Conservation (phyloP, 805 yeast species). For the Yarrowia keelungensis region DNA sequence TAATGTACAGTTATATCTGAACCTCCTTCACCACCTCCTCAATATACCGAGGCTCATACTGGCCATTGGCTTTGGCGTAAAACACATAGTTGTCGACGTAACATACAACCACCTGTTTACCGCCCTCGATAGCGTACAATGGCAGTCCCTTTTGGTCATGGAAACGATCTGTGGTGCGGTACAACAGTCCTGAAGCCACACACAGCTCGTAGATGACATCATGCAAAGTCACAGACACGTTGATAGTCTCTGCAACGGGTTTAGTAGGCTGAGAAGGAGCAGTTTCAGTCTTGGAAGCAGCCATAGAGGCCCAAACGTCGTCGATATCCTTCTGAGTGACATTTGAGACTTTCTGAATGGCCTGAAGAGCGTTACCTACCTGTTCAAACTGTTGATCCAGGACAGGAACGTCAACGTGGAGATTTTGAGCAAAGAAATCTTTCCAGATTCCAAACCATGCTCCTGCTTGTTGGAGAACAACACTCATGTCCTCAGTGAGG, state of each 20-base stretch:
- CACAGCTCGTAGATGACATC: constrained; percentile 74
- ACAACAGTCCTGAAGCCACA: constrained; percentile 41
- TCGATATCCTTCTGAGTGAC: constrained; percentile 7
- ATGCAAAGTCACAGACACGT: constrained; percentile 55
- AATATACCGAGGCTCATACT: constrained; percentile 20
- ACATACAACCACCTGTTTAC: constrained; percentile 51
- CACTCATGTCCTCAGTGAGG: background rate
- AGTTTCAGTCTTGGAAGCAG: background rate
- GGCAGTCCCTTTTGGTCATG: constrained; percentile 14
- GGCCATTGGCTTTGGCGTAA: constrained; percentile 53
- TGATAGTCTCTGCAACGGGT: background rate
- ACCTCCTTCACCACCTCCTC: constrained; percentile 34
- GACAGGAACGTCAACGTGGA: constrained; percentile 23
- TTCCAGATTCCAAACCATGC: constrained; percentile 50
- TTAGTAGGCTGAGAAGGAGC: background rate
- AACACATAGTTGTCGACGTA: constrained; percentile 72
- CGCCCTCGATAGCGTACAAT: constrained; percentile 41
- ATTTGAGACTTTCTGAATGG: background rate
- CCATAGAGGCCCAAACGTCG: constrained; percentile 2
- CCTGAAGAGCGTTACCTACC: background rate
- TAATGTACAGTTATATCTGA: background rate
- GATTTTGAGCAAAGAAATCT: constrained; percentile 44
- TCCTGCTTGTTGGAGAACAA: constrained; percentile 1
- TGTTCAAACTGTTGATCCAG: constrained; percentile 3
- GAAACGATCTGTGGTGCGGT: constrained; percentile 19